Evolutionary conservation across 2,329 filamentous ascomycete species (phyloP), one percentile per base, ranked within the genome.

Genomic region (Fusarium phyllophilum): DNA sequence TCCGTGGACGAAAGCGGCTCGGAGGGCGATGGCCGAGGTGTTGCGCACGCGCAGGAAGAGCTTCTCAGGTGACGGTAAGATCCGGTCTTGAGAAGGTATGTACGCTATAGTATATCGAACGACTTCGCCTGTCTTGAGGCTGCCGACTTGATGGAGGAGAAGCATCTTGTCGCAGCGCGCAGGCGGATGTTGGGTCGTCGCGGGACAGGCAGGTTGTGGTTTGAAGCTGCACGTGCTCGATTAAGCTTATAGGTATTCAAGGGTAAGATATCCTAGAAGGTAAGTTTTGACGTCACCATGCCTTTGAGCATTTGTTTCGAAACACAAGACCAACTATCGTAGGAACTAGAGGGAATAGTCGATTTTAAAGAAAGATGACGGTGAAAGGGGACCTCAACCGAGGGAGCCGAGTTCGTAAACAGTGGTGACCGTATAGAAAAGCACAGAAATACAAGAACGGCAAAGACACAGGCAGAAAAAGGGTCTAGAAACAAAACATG

Each of bases 1-100:
- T 0, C 96, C 96, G 83, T 98, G 96, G 61, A 99, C 92, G 81
- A 98, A 99, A 64, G 96, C 96, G 61, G 96, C 96, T 79, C 96
- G 94, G 44, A 98, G 87, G 22, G 96, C 94, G 73, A 97, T 94
- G 65, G 94, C 93, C 44, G 93, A 96, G 15, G 94, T 95, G 83
- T 99, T 99, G 81, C 94, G 96, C 81, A 99, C 91, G 77, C 94
- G 94, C 51, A 99, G 89, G 83, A 94, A 90, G 42, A 99, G 90
- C 77, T 91, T 88, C 74, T 92, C 86, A 34, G 96, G 96, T 9
- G 94, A 92, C 8, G 96, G 96, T 7, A 97, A 88, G 80, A 98
- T 97, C 76, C 94, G 94, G 83, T 98, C 96, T 78, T 91, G 88
- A 44, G 92, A 92, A 8, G 96, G 96, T 4, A 93, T 96, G 83